Conservation (phyloP, 345 rosid genomes). For the Pistacia atlantica region DNA sequence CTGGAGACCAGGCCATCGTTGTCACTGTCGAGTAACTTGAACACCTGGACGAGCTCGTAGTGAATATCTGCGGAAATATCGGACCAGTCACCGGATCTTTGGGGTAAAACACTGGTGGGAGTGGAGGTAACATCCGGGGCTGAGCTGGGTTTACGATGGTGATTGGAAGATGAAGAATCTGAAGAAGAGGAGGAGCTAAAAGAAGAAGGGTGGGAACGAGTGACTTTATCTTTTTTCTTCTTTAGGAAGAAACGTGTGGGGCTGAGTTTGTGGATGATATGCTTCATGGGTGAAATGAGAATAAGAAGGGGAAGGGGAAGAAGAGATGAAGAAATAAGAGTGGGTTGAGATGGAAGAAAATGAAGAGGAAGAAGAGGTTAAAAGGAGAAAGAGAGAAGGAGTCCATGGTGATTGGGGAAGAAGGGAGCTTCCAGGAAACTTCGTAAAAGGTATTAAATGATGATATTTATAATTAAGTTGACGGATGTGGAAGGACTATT, state of each 20-base stretch:
- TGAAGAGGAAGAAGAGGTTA: slow-evolving; percentile 42
- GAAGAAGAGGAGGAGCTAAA: slow-evolving; percentile 51
- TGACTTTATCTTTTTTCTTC: slow-evolving; percentile 45
- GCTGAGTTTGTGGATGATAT: slow-evolving; percentile 41
- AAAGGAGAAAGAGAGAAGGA: slow-evolving; percentile 40
- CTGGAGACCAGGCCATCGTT: slow-evolving; percentile 60
- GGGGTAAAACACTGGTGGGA: slow-evolving; percentile 72
- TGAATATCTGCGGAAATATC: slow-evolving; percentile 29
- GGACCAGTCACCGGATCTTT: slow-evolving; percentile 49
- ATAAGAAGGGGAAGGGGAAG: neutral
- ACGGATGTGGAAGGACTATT: neutral
- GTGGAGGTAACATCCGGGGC: slow-evolving; percentile 34
- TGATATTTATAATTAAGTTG: neutral
- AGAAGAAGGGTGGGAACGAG: slow-evolving; percentile 66
- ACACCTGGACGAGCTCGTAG: slow-evolving; percentile 48
- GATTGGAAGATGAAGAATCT: slow-evolving; percentile 23
- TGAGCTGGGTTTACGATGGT: slow-evolving; percentile 24
- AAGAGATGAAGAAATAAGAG: slow-evolving; percentile 16
- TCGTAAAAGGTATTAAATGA: slow-evolving; percentile 28
- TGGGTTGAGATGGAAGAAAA: slow-evolving; percentile 25
- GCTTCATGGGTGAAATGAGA: slow-evolving; percentile 38
- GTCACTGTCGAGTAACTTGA: slow-evolving; percentile 55
- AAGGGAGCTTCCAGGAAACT: slow-evolving; percentile 78
- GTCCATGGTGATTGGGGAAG: slow-evolving; percentile 25
- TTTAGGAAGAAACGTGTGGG: slow-evolving; percentile 67